phyloP scores from a whole-genome alignment of 2,329 filamentous ascomycete species.

The Colletotrichum neosansevieriae region DNA sequence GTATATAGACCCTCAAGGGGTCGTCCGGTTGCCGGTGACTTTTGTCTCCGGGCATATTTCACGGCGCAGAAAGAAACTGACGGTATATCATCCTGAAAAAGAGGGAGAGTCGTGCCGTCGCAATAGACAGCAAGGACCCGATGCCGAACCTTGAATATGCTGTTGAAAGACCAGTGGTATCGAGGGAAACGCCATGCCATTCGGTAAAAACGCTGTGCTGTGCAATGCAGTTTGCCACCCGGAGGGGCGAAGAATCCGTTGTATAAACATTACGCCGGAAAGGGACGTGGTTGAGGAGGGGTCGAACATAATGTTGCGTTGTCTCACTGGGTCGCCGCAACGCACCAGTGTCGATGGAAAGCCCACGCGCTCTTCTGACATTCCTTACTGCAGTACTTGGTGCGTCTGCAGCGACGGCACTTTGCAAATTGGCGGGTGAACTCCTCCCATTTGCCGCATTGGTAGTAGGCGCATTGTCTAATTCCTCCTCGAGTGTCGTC shows the following conservation, averaged over 20 bases:
- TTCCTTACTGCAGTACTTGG: conserved; percentile 99
- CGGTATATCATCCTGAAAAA: conserved; percentile 23
- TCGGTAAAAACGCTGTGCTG: conserved; percentile 54
- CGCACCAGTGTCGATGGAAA: conserved; percentile 98
- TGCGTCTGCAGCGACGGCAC: conserved; percentile 93
- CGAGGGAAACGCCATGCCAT: conserved; percentile 57
- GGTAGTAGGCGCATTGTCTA: conserved; percentile 96
- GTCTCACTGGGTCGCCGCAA: conserved; percentile 72
- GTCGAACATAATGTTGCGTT: conserved; percentile 39
- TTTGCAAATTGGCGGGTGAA: conserved; percentile 97
- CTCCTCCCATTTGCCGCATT: conserved; percentile 99
- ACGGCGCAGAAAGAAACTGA: conserved; percentile 9
- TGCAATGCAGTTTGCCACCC: conserved; percentile 54
- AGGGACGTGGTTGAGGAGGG: conserved; percentile 25
- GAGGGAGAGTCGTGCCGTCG: conserved; percentile 24
- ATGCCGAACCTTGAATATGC: conserved; percentile 39
- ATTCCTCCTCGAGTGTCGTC: conserved; percentile 96
- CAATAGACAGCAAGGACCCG: conserved; percentile 39
- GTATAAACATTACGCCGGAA: conserved; percentile 37
- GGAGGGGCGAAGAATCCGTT: conserved; percentile 40
- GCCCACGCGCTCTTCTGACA: conserved; percentile 99
- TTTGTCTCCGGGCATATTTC: not conserved
- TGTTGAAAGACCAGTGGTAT: conserved; percentile 54
- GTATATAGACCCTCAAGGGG: not conserved
- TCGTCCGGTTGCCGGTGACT: not conserved